phyloP scores from a whole-genome alignment of 116 monocot species.

The Iris pallida region DNA sequence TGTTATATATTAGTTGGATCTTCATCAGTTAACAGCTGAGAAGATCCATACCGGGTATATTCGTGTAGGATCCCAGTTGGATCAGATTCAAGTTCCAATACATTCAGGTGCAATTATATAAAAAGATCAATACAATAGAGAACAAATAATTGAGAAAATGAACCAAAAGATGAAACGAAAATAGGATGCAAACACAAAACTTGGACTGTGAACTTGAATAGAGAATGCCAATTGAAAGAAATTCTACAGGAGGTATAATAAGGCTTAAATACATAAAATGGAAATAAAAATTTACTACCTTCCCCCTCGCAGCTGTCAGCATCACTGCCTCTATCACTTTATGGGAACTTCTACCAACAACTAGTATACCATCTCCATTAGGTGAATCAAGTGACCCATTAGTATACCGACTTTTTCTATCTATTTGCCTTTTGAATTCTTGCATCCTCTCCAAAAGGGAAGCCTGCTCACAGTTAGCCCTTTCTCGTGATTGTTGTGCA shows the following conservation, averaged over 20 bases:
- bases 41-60: too few relatives aligned
- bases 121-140: background rate
- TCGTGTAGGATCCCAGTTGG: too few relatives aligned
- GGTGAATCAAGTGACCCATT: conserved; percentile 59
- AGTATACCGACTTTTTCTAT: conserved; percentile 73
- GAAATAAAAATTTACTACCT: conserved; percentile 39
- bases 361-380: conserved; percentile 95
- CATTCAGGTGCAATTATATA: too few relatives aligned
- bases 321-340: conserved; percentile 99
- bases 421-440: conserved; percentile 95
- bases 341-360: conserved; percentile 97
- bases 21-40: too few relatives aligned
- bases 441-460: conserved; percentile 92
- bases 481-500: conserved; percentile 98
- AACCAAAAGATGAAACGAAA: background rate
- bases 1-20: too few relatives aligned
- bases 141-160: background rate
- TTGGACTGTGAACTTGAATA: background rate
- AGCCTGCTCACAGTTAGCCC: conserved; percentile 88
- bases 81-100: too few relatives aligned
- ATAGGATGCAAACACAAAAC: background rate
- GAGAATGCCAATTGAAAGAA: too few relatives aligned
- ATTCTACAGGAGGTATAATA: too few relatives aligned
- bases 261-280: background rate
- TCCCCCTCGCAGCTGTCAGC: conserved; percentile 83